Evolutionary conservation across 805 yeast species (phyloP).

Genomic region (Candida loeiensis): DNA sequence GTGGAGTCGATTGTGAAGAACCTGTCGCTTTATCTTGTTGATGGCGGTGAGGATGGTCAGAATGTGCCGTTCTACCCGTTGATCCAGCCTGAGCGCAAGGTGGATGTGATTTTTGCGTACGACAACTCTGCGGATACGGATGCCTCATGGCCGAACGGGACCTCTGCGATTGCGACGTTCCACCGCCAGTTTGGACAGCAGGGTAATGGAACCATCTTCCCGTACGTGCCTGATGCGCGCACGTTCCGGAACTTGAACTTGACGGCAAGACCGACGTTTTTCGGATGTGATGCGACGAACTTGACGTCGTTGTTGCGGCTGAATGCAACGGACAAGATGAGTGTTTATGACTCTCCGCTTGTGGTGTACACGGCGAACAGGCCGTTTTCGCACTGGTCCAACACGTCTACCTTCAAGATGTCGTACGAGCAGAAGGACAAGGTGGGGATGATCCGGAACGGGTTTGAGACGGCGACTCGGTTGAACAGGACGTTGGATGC

Average conservation of each 20-base stretch:
- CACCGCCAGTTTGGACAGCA: constrained; percentile 49
- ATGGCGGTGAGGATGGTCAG: constrained; percentile 78
- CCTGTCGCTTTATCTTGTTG: constrained; percentile 54
- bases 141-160: constrained; percentile 63
- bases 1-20: constrained; percentile 36
- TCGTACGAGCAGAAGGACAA: constrained; percentile 22
- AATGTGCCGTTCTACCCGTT: constrained; percentile 68
- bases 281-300: constrained; percentile 27
- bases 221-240: constrained; percentile 22
- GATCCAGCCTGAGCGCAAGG: constrained; percentile 54
- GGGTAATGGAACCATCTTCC: constrained; percentile 25
- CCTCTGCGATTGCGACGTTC: constrained; percentile 54
- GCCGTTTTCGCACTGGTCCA: constrained; percentile 26
- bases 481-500: constrained; percentile 17
- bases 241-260: constrained; percentile 26
- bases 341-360: constrained; percentile 20
- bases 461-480: constrained; percentile 25
- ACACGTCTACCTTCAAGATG: constrained; percentile 27
- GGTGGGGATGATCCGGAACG: constrained; percentile 24
- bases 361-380: constrained; percentile 30
- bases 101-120: constrained; percentile 63
- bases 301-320: constrained; percentile 17
- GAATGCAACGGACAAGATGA: constrained; percentile 7
- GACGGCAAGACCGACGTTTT: constrained; percentile 26
- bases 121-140: constrained; percentile 67